phyloP scores from a whole-genome alignment of 306 rosid genomes.

The Dicorynia guianensis region DNA sequence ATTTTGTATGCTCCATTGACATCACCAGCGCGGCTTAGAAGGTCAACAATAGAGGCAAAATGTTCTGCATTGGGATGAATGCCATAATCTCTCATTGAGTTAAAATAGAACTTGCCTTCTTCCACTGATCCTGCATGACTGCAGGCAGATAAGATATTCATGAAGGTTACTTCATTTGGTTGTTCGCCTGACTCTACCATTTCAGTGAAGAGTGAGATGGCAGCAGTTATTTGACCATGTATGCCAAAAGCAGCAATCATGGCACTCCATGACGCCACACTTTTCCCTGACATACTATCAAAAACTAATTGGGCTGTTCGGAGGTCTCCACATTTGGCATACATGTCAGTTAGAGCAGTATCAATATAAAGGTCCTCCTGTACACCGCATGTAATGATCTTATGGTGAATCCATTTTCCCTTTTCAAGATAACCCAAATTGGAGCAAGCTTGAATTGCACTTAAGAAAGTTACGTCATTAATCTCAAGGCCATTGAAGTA shows the following conservation, averaged over 20 bases:
- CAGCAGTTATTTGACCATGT: slow-evolving; percentile 69
- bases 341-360: slow-evolving; percentile 85
- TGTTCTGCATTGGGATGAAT: slow-evolving; percentile 70
- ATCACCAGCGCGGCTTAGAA: slow-evolving; percentile 89
- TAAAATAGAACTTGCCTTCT: slow-evolving; percentile 70
- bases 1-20: slow-evolving; percentile 68
- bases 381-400: slow-evolving; percentile 62
- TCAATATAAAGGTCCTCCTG: slow-evolving; percentile 59
- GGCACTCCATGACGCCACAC: slow-evolving; percentile 86
- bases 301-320: slow-evolving; percentile 63
- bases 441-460: slow-evolving; percentile 91
- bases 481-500: slow-evolving; percentile 56
- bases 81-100: slow-evolving; percentile 64
- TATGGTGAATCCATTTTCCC: slow-evolving; percentile 96
- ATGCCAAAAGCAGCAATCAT: slow-evolving; percentile 88
- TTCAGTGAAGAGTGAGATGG: slow-evolving; percentile 60
- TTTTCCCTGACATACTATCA: slow-evolving; percentile 66
- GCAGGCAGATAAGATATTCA: slow-evolving; percentile 87
- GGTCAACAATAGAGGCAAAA: slow-evolving; percentile 77
- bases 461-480: slow-evolving; percentile 73
- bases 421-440: slow-evolving; percentile 75
- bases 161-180: slow-evolving; percentile 87
- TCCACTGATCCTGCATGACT: slow-evolving; percentile 85
- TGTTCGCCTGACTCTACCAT: slow-evolving; percentile 65
- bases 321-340: slow-evolving; percentile 89